Percentiles rank a stretch among this genome's conserved stretches.
Conservation (phyloP, 140 eudicot species). For the Bidens hawaiensis region DNA sequence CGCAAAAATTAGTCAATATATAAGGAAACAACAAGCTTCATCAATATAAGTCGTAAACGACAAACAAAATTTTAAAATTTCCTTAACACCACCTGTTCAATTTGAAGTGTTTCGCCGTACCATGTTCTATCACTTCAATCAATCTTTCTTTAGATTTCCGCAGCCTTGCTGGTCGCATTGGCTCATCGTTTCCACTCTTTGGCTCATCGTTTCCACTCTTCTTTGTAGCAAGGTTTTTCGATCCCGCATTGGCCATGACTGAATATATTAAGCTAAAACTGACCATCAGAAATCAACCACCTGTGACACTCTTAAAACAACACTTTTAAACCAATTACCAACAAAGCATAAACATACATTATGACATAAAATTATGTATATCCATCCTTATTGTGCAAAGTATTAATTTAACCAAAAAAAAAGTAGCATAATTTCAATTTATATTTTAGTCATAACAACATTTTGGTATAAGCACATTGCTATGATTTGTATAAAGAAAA, state of each 20-base stretch:
- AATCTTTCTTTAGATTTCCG: slow-evolving; percentile 89
- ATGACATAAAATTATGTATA: background rate
- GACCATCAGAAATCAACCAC: slow-evolving; percentile 7
- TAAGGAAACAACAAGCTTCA: background rate
- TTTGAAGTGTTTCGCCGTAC: slow-evolving; percentile 47
- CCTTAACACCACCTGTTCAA: slow-evolving; percentile 62
- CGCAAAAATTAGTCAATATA: slow-evolving; percentile 9
- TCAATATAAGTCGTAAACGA: slow-evolving; percentile 11
- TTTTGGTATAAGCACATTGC: background rate
- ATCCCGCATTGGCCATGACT: slow-evolving; percentile 54
- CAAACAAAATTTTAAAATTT: slow-evolving; percentile 8
- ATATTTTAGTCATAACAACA: background rate
- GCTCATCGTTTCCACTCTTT: slow-evolving; percentile 52
- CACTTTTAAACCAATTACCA: slow-evolving; percentile 3
- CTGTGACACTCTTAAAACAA: background rate
- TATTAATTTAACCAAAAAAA: background rate
- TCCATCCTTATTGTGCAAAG: background rate
- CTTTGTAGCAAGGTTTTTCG: slow-evolving; percentile 45
- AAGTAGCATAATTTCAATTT: background rate
- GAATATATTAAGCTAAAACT: slow-evolving; percentile 14
- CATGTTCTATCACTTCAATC: slow-evolving; percentile 72
- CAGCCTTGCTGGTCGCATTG: slow-evolving; percentile 74
- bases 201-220: slow-evolving; percentile 49
- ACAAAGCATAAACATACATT: background rate
- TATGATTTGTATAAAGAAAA: background rate